Evolutionary conservation across 805 yeast species (phyloP), one percentile per base, ranked within the genome.

Genomic region (Metschnikowia drakensbergensis): DNA sequence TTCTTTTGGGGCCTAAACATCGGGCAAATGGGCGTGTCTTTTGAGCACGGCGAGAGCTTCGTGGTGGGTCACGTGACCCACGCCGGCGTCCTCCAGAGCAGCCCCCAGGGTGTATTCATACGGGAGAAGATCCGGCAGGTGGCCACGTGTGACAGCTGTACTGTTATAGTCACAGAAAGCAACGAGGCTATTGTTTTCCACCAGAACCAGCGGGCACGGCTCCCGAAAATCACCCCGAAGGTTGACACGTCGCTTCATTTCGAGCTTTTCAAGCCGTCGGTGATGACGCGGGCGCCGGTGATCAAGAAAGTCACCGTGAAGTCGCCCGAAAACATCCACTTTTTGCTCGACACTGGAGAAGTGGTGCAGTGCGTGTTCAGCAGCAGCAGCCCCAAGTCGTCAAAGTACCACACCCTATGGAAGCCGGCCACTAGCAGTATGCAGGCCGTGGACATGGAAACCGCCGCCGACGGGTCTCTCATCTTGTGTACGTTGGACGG

Each of bases 1-100:
- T 78, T 68, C 51, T 64, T 80, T 34, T 88, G 96, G 96, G 96
- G 96, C 2, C 66, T 84, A 33, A 86, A 88, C 59, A 67, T 81
- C 32, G 96, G 96, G 0, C 96, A 88, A 62, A 33, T 33, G 32
- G 45, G 45, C 10, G 5, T 33, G 11, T 26, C 45, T 11, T 23
- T 31, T 13, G 37, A 17, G 5, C 8, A 32, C 3, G 30, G 11
- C 17, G 45, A 32, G 45, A 31, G 25, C 31, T 32, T 33, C 10
- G 37, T 32, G 13, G 30, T 32, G 17, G 37, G 37, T 9, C 45
- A 42, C 32, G 32, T 33, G 37, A 25, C 31, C 10, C 43, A 30
- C 29, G 5, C 22, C 2, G 43, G 43, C 11, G 11, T 22, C 13
- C 13, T 40, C 5, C 23, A 23, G 22, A 30, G 22, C 27, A 23